Percentiles rank a stretch among this genome's conserved stretches.
Evolutionary conservation across 2,329 filamentous ascomycete genomes (phyloP).

Genomic region (Diaporthe velutina): DNA sequence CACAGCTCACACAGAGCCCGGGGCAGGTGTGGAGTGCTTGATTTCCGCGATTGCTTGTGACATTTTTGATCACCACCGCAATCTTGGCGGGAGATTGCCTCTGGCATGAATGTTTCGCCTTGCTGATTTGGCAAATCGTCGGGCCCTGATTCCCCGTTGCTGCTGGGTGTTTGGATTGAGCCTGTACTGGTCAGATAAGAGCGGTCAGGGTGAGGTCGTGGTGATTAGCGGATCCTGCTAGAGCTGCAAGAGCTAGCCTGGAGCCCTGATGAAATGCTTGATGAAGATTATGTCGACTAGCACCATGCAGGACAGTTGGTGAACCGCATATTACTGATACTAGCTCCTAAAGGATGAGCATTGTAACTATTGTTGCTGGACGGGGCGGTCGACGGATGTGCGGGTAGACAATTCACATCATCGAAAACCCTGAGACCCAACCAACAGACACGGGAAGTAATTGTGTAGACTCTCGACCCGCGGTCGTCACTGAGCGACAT

Average conservation of each 20-base stretch:
- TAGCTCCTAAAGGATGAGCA: conserved; percentile 2
- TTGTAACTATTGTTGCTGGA: neutral
- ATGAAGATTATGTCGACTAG: conserved; percentile 24
- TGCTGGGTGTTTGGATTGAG: conserved; percentile 12
- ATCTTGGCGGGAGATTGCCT: conserved; percentile 33
- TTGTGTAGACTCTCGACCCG: neutral
- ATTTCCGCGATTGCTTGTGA: conserved; percentile 27
- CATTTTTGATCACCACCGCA: conserved; percentile 22
- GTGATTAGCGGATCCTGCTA: conserved; percentile 13
- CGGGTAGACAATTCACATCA: conserved; percentile 3
- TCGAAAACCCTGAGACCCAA: neutral
- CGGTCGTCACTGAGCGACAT: neutral
- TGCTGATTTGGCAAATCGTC: conserved; percentile 12
- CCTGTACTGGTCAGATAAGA: conserved; percentile 21
- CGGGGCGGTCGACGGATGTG: neutral
- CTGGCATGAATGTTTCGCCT: conserved; percentile 16
- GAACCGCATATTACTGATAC: conserved; percentile 7
- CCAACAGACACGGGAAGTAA: neutral
- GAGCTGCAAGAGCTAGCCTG: conserved; percentile 15
- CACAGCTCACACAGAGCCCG: neutral
- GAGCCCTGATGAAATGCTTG: conserved; percentile 16
- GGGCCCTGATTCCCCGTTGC: conserved; percentile 15
- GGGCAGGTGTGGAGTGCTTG: conserved; percentile 14
- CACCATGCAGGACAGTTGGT: conserved; percentile 30
- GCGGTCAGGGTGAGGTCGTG: conserved; percentile 33